A percentile compares a stretch with the other conserved stretches of the same genome.
These are phyloP conservation scores for Scolecobasidium constrictum DNA, from an alignment of 2,329 filamentous ascomycete genomes.

Conservation along the genomic window DNA sequence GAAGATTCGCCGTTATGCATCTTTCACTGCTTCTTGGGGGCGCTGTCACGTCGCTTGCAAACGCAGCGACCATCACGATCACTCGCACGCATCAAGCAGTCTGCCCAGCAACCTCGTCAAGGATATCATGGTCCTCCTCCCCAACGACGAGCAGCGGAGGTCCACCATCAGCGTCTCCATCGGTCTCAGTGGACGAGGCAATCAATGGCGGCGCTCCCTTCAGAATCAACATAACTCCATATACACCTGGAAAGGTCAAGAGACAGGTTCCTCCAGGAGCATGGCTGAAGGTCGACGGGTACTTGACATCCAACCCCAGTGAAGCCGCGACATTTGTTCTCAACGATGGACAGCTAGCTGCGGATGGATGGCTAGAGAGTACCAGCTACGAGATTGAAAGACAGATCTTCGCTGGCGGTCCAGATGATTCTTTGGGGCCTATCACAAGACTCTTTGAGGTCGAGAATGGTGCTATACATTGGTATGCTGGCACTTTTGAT, in stretches of 20 bases:
- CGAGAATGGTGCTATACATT: background rate
- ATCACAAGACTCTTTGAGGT: background rate
- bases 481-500: background rate
- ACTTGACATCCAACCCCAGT: background rate
- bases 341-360: background rate
- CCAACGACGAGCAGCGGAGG: no score
- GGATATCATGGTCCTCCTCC: no score
- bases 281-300: background rate
- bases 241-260: background rate
- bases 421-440: background rate
- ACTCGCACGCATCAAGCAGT: no score
- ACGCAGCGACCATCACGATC: no score
- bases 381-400: background rate
- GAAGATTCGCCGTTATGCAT: no score
- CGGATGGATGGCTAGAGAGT: background rate
- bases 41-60: no score
- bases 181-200: background rate
- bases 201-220: background rate
- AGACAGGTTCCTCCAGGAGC: background rate
- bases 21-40: no score
- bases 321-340: background rate
- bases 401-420: background rate
- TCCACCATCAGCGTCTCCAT: no score
- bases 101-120: no score
- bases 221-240: background rate